phyloP scores from a whole-genome alignment of 2,329 filamentous ascomycete genomes.

The Fusarium denticulatum region DNA sequence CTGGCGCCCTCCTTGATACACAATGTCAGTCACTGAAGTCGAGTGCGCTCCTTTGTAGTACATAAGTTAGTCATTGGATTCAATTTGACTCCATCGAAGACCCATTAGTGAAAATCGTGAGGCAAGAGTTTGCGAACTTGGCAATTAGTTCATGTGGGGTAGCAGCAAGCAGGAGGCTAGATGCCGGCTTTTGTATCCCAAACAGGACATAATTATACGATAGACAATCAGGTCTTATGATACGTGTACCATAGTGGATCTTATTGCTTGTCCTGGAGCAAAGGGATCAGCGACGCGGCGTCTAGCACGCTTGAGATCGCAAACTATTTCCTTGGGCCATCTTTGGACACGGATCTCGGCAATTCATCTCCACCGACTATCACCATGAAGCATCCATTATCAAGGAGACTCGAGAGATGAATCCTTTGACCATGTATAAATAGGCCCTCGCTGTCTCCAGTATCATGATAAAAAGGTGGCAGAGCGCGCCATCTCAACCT shows the following conservation, averaged over 20 bases:
- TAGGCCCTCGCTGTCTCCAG: not conserved
- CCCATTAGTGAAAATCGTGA: not conserved
- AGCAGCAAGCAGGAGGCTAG: not conserved
- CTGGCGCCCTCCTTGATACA: not conserved
- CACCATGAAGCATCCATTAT: not conserved
- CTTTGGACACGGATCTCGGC: not conserved
- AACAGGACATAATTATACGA: not conserved
- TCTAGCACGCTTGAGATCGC: not conserved
- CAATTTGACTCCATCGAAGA: not conserved
- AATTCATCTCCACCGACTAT: not conserved
- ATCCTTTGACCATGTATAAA: not conserved
- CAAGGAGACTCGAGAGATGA: too few relatives aligned
- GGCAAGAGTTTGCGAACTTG: constrained; percentile 4
- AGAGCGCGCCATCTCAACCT: not conserved
- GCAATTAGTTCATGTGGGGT: not conserved
- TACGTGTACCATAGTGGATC: too few relatives aligned
- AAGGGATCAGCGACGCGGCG: not conserved
- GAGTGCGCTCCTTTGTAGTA: not conserved
- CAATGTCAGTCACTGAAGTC: too few relatives aligned
- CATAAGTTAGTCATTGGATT: not conserved
- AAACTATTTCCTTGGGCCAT: not conserved
- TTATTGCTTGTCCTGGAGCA: not conserved
- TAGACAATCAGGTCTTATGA: not conserved
- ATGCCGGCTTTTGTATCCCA: not conserved
- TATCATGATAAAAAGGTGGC: not conserved